Conservation (phyloP, 441 rosid genomes). For the California macrophylla region DNA sequence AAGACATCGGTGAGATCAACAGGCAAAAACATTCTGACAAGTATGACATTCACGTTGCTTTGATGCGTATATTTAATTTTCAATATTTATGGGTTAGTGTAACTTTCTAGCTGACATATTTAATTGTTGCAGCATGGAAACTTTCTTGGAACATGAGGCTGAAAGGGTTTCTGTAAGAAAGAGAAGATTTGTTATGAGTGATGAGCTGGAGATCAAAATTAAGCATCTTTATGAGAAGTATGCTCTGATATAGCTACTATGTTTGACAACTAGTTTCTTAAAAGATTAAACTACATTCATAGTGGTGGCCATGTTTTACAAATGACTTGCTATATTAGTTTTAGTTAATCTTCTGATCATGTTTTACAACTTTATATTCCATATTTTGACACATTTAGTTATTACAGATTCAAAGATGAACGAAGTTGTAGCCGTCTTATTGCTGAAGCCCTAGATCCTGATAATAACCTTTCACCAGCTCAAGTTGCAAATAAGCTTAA, state of each 20-base stretch:
- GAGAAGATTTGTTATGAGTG: slow-evolving; percentile 50
- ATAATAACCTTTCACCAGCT: slow-evolving; percentile 59
- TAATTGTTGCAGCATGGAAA: slow-evolving; percentile 37
- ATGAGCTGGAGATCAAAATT: slow-evolving; percentile 53
- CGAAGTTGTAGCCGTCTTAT: slow-evolving; percentile 47
- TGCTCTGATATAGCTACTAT: slow-evolving; percentile 19
- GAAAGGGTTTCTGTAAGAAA: slow-evolving; percentile 43
- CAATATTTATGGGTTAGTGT: slow-evolving; percentile 2
- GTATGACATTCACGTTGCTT: slow-evolving; percentile 15
- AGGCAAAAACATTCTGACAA: slow-evolving; percentile 19
- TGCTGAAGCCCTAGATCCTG: slow-evolving; percentile 64
- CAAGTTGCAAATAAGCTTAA: slow-evolving; percentile 90
- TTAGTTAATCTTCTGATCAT: slow-evolving; percentile 10
- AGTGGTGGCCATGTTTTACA: neutral
- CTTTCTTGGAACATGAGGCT: slow-evolving; percentile 30
- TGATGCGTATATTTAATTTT: neutral
- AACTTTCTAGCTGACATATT: slow-evolving; percentile 6
- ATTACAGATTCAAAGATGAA: slow-evolving; percentile 63
- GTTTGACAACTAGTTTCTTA: neutral
- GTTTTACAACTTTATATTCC: slow-evolving; percentile 14
- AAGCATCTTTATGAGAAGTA: slow-evolving; percentile 70
- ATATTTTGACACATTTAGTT: slow-evolving; percentile 16
- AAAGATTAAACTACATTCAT: slow-evolving; percentile 3
- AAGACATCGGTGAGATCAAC: slow-evolving; percentile 16
- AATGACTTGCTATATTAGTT: slow-evolving; percentile 5